Base-by-base conservation (phyloP, 306 rosid genomes). In the Cucurbita moschata region DNA sequence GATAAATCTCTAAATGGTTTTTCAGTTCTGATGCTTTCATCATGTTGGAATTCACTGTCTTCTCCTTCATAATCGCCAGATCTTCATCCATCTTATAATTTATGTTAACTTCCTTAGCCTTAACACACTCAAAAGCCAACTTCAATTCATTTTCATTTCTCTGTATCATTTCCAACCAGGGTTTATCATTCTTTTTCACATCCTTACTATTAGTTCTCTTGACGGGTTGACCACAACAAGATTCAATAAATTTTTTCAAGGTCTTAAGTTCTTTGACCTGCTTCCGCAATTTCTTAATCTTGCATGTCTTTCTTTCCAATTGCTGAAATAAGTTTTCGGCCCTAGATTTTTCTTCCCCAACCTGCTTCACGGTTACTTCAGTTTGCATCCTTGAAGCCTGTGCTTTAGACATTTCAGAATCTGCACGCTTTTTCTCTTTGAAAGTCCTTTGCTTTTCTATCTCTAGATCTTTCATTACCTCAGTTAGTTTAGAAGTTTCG, bases 341-440 rank as follows among this genome's bases (percentile, higher is more conserved):
- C 60, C 4, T 42, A 42, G 58, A 23, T 72, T 81, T 83, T 77
- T 79, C 82, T 65, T 79, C 80, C 4, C 21, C 42, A 39, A 37
- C 61, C 73, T 59, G 74, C 59, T 78, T 77, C 63, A 58, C 63
- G 35, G 62, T 60, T n/a, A 76, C 75, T 77, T 77, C 86, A 12
- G 75, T 82, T 43, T 73, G 75, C 61, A 79, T 81, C 49, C 77
- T 79, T 57, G 67, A 81, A 65, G 85, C 82, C 65, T 85, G 86
- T 15, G 84, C 89, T 83, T 83, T 86, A 2, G 71, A 77, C 81
- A 80, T 79, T 76, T 83, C 85, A n/a, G 84, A 78, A 59, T 86
- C 85, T 11, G 86, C 87, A 59, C 73, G 71, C 76, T 82, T 79
- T 81, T 78, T 93, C 72, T 85, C 92, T 80, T 67, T 85, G 62